Percentiles rank a stretch among this genome's conserved stretches.
These are phyloP conservation scores for Tuber aestivum DNA, from an alignment of 495 filamentous ascomycete species.

Conservation along the genomic window DNA sequence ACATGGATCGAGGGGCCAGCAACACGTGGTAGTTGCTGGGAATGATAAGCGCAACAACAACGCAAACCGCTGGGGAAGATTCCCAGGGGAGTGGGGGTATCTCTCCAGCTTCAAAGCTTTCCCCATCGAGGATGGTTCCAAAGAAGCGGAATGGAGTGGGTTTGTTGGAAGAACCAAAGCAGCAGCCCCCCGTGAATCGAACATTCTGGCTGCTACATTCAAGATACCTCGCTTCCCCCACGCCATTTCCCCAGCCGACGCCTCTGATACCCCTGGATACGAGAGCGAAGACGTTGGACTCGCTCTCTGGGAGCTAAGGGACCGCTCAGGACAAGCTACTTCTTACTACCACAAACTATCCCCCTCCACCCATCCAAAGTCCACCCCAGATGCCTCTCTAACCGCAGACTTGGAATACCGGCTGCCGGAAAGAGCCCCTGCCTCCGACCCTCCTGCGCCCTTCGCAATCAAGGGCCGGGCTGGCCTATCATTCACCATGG, in stretches of 20 bases:
- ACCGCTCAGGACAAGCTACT: conserved; percentile 14
- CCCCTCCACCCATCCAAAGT: neutral
- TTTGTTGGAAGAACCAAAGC: conserved; percentile 25
- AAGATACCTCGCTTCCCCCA: conserved; percentile 12
- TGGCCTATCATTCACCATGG: conserved; percentile 25
- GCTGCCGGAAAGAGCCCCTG: neutral
- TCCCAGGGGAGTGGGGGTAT: conserved; percentile 25
- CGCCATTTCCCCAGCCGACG: neutral
- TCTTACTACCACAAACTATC: conserved; percentile 26
- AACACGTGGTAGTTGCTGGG: conserved; percentile 21
- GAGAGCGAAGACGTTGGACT: conserved; percentile 24
- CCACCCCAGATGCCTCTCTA: neutral
- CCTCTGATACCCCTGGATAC: neutral
- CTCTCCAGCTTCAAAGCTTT: conserved; percentile 22
- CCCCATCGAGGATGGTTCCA: conserved; percentile 5
- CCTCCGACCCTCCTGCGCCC: conserved; percentile 7
- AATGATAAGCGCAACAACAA: conserved; percentile 34
- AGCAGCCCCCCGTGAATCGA: conserved; percentile 18
- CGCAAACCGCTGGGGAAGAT: conserved; percentile 17
- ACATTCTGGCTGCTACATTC: conserved; percentile 22
- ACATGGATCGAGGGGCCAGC: neutral
- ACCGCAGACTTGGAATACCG: conserved; percentile 9
- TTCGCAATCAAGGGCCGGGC: conserved; percentile 20
- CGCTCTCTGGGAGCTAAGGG: conserved; percentile 26
- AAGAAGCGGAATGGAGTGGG: neutral